Base-by-base conservation (phyloP, 129 eudicot species). In the Escallonia rubra region DNA sequence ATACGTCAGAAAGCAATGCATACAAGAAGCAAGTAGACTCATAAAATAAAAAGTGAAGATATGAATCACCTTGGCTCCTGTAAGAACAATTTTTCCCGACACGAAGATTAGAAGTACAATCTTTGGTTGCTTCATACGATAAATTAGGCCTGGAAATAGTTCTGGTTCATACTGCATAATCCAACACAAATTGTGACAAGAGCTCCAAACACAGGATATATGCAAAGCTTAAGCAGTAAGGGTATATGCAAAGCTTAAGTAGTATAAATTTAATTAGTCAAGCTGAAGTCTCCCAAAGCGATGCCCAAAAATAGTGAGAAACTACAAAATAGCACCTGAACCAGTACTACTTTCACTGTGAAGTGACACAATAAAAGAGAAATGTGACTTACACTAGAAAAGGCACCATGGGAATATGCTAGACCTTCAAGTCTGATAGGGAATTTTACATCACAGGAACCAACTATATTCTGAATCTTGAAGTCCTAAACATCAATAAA, bases 381-480 rank as follows among this genome's bases (percentile, higher is more conserved):
- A 40, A 4, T 34, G 59, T 0, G 12, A 82, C 96, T 83, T 71
- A 91, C 96, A 64, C 94, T 91, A 47, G 97, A 87, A 71, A 91
- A 91, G 55, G 96, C 93, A 69, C 93, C 93, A 16, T 91, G 97
- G 51, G 96, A 78, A 73, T 83, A 85, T 13, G 96, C 96, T 23
- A 91, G 87, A 6, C 93, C 96, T 86, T 88, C 96, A 41, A 91
- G 94, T 64, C 96, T 76, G 57, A 91, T 91, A 5, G 96, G 97
- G 64, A 91, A 91, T 66, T 91, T 88, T 16, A 91, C 97, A 81
- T 91, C 97, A 72, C 97, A 91, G 39, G 97, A 91, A 34, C 93
- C 97, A 10, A 91, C 96, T 8, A 91, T 91, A 74, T 91, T 91
- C 76, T 88, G 97, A 48, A 91, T 91, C 81, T 85, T 91, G 59